Conservation (phyloP, 2,329 filamentous ascomycete genomes). For the Arthrobotrys entomopaga region DNA sequence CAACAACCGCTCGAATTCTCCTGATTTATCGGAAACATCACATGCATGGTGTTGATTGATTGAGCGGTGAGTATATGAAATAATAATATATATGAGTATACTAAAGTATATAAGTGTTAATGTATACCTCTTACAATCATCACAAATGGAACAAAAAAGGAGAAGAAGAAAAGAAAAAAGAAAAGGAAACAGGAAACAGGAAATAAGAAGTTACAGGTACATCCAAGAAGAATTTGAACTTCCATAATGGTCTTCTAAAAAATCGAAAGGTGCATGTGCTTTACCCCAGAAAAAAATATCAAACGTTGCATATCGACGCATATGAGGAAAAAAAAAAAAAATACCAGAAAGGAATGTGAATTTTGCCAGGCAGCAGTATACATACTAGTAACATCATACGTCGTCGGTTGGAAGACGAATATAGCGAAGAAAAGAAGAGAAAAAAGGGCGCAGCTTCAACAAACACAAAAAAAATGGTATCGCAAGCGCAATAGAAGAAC, state of each 20-base stretch:
- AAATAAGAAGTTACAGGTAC: neutral
- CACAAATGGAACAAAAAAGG: neutral
- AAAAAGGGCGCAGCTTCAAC: slow-evolving; percentile 10
- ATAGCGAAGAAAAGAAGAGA: slow-evolving; percentile 2
- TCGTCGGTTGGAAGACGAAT: neutral
- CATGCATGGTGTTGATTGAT: slow-evolving; percentile 8
- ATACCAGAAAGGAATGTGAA: slow-evolving; percentile 36
- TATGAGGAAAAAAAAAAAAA: slow-evolving; percentile 3
- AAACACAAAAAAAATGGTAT: slow-evolving; percentile 5
- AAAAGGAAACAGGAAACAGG: neutral
- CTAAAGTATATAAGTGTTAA: no score
- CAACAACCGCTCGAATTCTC: slow-evolving; percentile 4
- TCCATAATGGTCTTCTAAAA: slow-evolving; percentile 3
- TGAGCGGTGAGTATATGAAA: no score
- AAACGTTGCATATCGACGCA: slow-evolving; percentile 41
- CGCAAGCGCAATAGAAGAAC: neutral
- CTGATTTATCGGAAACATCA: slow-evolving; percentile 33
- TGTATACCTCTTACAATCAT: neutral
- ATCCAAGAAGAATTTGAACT: neutral
- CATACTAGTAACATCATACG: neutral
- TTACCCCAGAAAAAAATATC: slow-evolving; percentile 32
- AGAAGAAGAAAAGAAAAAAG: neutral
- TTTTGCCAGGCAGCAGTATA: slow-evolving; percentile 20
- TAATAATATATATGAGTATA: no score
- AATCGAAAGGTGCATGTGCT: slow-evolving; percentile 11